Evolutionary conservation across 768 basidiomycete species (phyloP).

Genomic region (Mycena sanguinolenta): DNA sequence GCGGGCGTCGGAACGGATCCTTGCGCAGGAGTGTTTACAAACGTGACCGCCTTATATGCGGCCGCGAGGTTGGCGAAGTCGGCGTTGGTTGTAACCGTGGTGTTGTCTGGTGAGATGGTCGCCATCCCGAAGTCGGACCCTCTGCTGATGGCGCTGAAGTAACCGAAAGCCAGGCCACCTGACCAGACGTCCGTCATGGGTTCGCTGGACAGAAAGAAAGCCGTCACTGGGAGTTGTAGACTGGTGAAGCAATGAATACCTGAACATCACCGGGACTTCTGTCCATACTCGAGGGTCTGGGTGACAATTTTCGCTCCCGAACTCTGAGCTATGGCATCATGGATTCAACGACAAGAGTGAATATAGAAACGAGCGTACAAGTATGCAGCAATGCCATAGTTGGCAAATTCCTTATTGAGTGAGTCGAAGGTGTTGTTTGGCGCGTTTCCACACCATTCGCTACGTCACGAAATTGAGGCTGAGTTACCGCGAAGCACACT

Average conservation of each 20-base stretch:
- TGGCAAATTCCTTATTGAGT: constrained; percentile 66
- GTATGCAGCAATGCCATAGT: constrained; percentile 86
- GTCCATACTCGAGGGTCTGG: constrained; percentile 76
- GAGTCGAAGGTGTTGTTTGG: constrained; percentile 69
- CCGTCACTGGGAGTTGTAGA: not conserved
- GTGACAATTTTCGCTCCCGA: constrained; percentile 45
- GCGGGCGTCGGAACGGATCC: constrained; percentile 53
- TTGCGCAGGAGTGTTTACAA: constrained; percentile 69
- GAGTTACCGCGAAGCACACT: not conserved
- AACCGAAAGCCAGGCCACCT: constrained; percentile 91
- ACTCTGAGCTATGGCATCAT: constrained; percentile 28
- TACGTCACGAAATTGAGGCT: constrained; percentile 47
- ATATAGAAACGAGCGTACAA: constrained; percentile 81
- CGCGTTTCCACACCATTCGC: constrained; percentile 85
- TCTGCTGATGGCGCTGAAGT: constrained; percentile 83
- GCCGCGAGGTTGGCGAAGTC: constrained; percentile 79
- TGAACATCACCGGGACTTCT: constrained; percentile 76
- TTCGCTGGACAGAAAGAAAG: constrained; percentile 54
- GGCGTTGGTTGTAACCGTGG: constrained; percentile 71
- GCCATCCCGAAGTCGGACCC: constrained; percentile 91
- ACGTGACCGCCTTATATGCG: constrained; percentile 65
- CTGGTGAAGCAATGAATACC: constrained; percentile 8
- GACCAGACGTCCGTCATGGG: constrained; percentile 87
- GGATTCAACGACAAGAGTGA: not conserved
- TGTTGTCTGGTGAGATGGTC: constrained; percentile 74